A percentile compares a stretch with the other conserved stretches of the same genome.
Evolutionary conservation across 1,284 basidiomycete genomes (phyloP).

Genomic region (Hypsizygus ulmarius): DNA sequence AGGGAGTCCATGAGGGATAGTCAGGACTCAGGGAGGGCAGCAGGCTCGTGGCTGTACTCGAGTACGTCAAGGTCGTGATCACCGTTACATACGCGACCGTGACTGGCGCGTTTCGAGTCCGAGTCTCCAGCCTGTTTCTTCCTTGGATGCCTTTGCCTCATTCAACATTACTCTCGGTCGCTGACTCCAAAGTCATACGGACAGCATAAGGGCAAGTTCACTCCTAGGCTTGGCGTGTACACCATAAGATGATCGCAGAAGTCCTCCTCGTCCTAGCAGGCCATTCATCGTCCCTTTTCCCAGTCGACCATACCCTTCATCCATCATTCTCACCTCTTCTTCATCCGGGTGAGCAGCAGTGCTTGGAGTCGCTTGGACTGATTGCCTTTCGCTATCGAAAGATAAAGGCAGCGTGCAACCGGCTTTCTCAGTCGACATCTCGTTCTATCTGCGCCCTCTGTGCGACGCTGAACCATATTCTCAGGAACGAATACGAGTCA

Average conservation of each 20-base stretch:
- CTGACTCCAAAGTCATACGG: neutral
- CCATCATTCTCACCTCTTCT: slow-evolving; percentile 69
- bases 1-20: slow-evolving; percentile 12
- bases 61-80: no score
- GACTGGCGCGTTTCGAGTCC: no score
- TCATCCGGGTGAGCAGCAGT: slow-evolving; percentile 84
- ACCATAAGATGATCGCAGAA: slow-evolving; percentile 70
- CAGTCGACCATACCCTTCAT: slow-evolving; percentile 53
- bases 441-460: slow-evolving; percentile 78
- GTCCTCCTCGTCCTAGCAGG: slow-evolving; percentile 80
- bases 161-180: neutral
- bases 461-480: slow-evolving; percentile 66
- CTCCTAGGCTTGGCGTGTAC: slow-evolving; percentile 8
- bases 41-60: slow-evolving; percentile 10
- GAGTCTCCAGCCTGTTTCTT: neutral
- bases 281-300: slow-evolving; percentile 80
- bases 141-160: no score
- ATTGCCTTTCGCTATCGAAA: slow-evolving; percentile 72
- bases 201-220: neutral
- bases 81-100: neutral
- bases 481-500: slow-evolving; percentile 78
- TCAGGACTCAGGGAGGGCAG: slow-evolving; percentile 1
- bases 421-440: slow-evolving; percentile 58
- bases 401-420: slow-evolving; percentile 55
- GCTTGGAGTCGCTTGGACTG: slow-evolving; percentile 68